A percentile compares a stretch with the other conserved stretches of the same genome.
Conservation (phyloP, 2,329 filamentous ascomycete genomes). For the Fusarium sp. region DNA sequence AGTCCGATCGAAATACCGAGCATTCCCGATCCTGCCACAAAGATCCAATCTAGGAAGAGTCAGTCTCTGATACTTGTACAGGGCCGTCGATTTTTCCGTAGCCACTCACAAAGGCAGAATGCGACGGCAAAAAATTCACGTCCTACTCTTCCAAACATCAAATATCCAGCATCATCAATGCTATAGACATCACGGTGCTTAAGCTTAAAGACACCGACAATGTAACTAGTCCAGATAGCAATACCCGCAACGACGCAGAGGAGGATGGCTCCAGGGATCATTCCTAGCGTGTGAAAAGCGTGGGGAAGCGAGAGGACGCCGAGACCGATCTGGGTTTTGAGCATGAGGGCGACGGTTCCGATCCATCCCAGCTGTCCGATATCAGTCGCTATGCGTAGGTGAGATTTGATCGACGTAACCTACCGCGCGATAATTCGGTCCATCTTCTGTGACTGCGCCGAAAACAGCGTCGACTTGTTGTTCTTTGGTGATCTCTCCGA, state of each 20-base stretch:
- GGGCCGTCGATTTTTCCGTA: neutral
- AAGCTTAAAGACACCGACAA: constrained; percentile 60
- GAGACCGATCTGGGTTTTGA: constrained; percentile 57
- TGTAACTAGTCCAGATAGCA: constrained; percentile 59
- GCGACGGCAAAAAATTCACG: constrained; percentile 52
- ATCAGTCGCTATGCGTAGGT: neutral
- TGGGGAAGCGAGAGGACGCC: constrained; percentile 58
- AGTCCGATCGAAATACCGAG: constrained; percentile 50
- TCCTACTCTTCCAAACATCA: constrained; percentile 58
- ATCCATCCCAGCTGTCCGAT: constrained; percentile 52
- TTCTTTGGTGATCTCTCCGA: neutral
- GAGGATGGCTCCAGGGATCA: constrained; percentile 57
- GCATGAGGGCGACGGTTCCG: constrained; percentile 56
- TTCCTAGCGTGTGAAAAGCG: constrained; percentile 55
- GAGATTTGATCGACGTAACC: neutral
- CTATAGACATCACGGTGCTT: constrained; percentile 60
- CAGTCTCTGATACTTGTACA: neutral
- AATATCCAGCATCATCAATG: constrained; percentile 59
- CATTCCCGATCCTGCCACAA: constrained; percentile 33
- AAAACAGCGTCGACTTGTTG: constrained; percentile 42
- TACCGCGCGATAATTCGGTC: constrained; percentile 46
- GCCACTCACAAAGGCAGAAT: constrained; percentile 48
- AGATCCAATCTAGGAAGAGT: constrained; percentile 21
- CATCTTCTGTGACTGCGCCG: constrained; percentile 42
- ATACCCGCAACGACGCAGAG: constrained; percentile 52